A percentile compares a stretch with the other conserved stretches of the same genome.
These are phyloP conservation scores for Emergomyces orientalis DNA, from an alignment of 2,329 filamentous ascomycete species.

Conservation along the genomic window DNA sequence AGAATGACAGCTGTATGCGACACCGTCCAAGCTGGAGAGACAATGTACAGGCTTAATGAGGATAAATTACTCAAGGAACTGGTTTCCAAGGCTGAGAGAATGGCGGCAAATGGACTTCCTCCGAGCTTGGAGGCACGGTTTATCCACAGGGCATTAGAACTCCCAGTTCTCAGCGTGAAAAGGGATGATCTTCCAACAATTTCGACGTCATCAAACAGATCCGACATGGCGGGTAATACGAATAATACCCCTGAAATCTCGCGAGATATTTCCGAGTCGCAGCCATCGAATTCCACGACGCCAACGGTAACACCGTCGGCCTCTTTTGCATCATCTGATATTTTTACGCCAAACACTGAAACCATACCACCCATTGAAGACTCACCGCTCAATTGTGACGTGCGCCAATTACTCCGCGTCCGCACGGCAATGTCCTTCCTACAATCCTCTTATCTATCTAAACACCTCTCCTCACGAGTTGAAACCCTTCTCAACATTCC, in stretches of 20 bases:
- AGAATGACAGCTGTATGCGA: conserved; percentile 69
- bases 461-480: conserved; percentile 30
- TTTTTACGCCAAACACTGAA: conserved; percentile 32
- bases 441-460: conserved; percentile 41
- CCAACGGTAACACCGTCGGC: conserved; percentile 27
- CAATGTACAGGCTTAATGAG: conserved; percentile 71
- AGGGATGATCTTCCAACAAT: conserved; percentile 42
- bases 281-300: conserved; percentile 26
- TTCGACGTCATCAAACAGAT: conserved; percentile 23
- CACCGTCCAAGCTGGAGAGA: conserved; percentile 71
- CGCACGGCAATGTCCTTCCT: conserved; percentile 44
- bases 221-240: conserved; percentile 19
- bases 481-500: conserved; percentile 29
- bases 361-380: conserved; percentile 26
- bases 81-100: conserved; percentile 59
- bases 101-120: conserved; percentile 59
- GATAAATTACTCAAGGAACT: conserved; percentile 59
- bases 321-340: conserved; percentile 30
- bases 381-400: conserved; percentile 18
- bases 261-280: conserved; percentile 24
- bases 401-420: conserved; percentile 39
- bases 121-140: conserved; percentile 78
- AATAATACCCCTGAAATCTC: conserved; percentile 21
- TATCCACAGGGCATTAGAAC: conserved; percentile 63
- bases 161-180: conserved; percentile 62